A percentile compares a stretch with the other conserved stretches of the same genome.
These are phyloP conservation scores for Nematocida displodere DNA, from an alignment of 371 early-diverging fungal species.

Conservation along the genomic window DNA sequence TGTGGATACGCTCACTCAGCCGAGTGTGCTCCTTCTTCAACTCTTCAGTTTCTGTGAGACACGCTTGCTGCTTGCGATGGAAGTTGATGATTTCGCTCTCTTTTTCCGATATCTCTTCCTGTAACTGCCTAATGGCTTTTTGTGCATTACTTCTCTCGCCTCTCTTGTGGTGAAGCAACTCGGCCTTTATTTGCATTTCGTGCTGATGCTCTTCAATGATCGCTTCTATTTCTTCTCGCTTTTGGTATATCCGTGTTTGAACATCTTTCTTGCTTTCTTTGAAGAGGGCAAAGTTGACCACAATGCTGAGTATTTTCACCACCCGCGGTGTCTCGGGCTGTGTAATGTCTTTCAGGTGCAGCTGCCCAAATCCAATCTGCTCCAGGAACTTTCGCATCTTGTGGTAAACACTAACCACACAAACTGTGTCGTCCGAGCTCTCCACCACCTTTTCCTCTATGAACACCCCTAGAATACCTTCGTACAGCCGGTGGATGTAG, in stretches of 20 bases:
- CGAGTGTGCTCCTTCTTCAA: neutral
- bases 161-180: constrained; percentile 3
- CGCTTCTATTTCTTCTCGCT: constrained; percentile 42
- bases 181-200: neutral
- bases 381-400: constrained; percentile 37
- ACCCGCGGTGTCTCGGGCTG: constrained; percentile 22
- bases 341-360: constrained; percentile 17
- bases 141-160: constrained; percentile 1
- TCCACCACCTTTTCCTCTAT: constrained; percentile 41
- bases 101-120: constrained; percentile 1
- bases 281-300: constrained; percentile 37
- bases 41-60: constrained; percentile 29
- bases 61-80: constrained; percentile 26
- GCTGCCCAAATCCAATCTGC: constrained; percentile 21
- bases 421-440: constrained; percentile 7
- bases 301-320: constrained; percentile 35
- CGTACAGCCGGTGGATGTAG: constrained; percentile 36
- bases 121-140: neutral
- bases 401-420: constrained; percentile 3
- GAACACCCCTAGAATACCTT: constrained; percentile 51
- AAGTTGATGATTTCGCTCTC: constrained; percentile 42
- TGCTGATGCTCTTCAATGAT: constrained; percentile 25
- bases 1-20: neutral
- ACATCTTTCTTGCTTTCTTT: constrained; percentile 48
- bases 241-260: constrained; percentile 19